phyloP scores from a whole-genome alignment of 1,139 yeast genomes.

The Pneumocystis carinii region DNA sequence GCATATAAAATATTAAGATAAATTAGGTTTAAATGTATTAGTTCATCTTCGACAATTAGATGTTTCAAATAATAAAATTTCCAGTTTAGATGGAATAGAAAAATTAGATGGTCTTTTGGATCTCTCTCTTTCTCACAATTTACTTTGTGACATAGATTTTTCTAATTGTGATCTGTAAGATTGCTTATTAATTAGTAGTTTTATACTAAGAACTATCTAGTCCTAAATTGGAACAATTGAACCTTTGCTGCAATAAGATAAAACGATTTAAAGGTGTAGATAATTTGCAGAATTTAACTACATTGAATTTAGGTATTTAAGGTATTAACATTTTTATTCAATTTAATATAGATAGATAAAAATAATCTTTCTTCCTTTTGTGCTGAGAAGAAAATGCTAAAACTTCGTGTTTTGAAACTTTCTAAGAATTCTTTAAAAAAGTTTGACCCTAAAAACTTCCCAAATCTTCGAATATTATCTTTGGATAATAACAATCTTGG shows the following conservation, averaged over 20 bases:
- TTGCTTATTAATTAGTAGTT: neutral
- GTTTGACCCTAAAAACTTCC: slow-evolving; percentile 14
- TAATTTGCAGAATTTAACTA: slow-evolving; percentile 11
- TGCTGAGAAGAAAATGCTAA: slow-evolving; percentile 8
- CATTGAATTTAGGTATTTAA: slow-evolving; percentile 12
- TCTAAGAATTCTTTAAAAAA: slow-evolving; percentile 11
- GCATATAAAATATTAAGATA: neutral
- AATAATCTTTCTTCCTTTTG: slow-evolving; percentile 11
- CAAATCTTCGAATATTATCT: slow-evolving; percentile 17
- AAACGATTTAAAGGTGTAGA: slow-evolving; percentile 18
- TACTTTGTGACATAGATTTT: slow-evolving; percentile 18
- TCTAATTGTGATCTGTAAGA: neutral
- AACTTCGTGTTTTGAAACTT: slow-evolving; percentile 14
- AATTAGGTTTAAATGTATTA: slow-evolving; percentile 22
- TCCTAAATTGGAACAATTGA: slow-evolving; percentile 19
- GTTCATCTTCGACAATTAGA: slow-evolving; percentile 22
- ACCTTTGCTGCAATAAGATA: slow-evolving; percentile 19
- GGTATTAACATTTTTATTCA: neutral
- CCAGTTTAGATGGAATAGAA: slow-evolving; percentile 20
- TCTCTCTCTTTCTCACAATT: slow-evolving; percentile 20
- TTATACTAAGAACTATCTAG: neutral
- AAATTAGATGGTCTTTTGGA: slow-evolving; percentile 21
- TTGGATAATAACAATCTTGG: slow-evolving; percentile 19
- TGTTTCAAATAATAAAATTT: slow-evolving; percentile 19
- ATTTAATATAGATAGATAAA: slow-evolving; percentile 2